Conservation (phyloP, 345 rosid genomes). For the Citropsis articulata region DNA sequence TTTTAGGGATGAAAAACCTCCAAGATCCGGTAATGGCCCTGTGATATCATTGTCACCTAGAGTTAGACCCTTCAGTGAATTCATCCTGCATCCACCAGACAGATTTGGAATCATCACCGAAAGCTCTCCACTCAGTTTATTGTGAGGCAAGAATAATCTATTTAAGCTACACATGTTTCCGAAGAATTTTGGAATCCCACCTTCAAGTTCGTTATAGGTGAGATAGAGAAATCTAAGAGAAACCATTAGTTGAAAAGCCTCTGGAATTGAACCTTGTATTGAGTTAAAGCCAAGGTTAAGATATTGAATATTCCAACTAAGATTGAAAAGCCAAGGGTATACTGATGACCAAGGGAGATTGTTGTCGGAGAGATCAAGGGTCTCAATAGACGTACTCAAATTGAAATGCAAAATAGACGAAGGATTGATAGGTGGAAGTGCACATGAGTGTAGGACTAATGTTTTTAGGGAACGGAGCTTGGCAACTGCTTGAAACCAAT, state of each 20-base stretch:
- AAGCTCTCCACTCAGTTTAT: no score
- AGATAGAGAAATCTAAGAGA: background rate
- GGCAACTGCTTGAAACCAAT: slow-evolving; percentile 4
- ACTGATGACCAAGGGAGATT: background rate
- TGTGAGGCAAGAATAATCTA: accelerated
- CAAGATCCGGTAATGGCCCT: no score
- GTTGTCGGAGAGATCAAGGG: background rate
- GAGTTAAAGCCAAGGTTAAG: background rate
- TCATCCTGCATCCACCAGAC: no score
- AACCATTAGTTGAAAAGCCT: background rate
- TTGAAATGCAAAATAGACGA: background rate
- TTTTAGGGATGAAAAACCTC: no score
- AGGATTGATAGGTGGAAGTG: no score
- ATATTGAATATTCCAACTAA: background rate
- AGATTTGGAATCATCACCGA: no score
- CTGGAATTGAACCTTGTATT: background rate
- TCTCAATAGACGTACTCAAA: background rate
- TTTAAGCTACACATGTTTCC: no score
- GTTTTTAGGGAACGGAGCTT: background rate
- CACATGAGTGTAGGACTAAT: no score
- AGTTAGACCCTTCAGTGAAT: no score
- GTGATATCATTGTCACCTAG: accelerated
- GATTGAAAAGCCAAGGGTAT: no score
- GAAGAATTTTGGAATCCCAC: no score
- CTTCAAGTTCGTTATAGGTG: background rate